These are phyloP conservation scores for Colletotrichum aenigma DNA, from an alignment of 2,329 filamentous ascomycete genomes.

Conservation along the genomic window DNA sequence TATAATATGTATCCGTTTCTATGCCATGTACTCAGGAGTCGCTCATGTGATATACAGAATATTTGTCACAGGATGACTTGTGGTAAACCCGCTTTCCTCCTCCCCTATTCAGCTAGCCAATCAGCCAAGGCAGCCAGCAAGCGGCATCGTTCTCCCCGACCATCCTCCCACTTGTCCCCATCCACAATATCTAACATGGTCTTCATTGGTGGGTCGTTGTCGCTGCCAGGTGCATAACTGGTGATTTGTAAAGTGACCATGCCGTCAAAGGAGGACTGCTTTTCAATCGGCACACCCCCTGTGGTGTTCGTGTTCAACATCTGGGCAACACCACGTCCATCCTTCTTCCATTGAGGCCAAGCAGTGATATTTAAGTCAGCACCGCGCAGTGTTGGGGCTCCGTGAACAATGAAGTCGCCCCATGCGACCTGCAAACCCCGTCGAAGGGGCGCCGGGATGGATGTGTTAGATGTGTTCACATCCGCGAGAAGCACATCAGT, in stretches of 20 bases:
- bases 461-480: background rate
- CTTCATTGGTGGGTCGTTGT: background rate
- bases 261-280: background rate
- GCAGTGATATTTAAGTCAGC: background rate
- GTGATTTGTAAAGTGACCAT: constrained; percentile 9
- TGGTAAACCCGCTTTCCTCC: background rate
- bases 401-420: background rate
- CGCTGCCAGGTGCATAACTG: background rate
- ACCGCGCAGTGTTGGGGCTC: background rate
- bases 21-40: background rate
- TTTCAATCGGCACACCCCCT: background rate
- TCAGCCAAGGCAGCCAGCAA: background rate
- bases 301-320: constrained; percentile 8
- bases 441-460: background rate
- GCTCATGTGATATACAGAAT: background rate
- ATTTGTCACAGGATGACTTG: background rate
- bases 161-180: constrained; percentile 5
- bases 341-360: constrained; percentile 1
- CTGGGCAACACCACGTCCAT: background rate
- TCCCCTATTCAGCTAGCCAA: background rate
- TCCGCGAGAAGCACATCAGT: constrained; percentile 1
- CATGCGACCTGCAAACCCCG: background rate
- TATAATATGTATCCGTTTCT: background rate
- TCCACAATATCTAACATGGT: background rate
- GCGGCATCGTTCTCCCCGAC: background rate